phyloP scores from a whole-genome alignment of 352 stramenopile species.

The Globisporangium solare region DNA sequence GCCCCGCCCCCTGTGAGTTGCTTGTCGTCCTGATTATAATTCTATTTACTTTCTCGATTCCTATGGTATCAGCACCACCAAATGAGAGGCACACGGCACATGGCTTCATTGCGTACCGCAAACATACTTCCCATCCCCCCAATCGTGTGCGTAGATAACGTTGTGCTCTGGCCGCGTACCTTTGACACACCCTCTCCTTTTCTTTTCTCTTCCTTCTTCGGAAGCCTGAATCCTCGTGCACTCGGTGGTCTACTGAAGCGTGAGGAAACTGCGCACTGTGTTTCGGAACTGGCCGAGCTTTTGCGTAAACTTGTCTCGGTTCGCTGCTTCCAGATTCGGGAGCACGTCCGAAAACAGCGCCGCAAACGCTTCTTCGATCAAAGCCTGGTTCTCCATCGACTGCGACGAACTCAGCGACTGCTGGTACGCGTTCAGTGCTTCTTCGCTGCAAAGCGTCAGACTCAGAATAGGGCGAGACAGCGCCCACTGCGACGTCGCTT shows the following conservation, averaged over 20 bases:
- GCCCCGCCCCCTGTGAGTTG: neutral
- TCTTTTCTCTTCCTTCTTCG: no score
- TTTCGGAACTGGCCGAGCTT: conserved; percentile 96
- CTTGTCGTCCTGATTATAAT: conserved; percentile 12
- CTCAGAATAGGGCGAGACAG: conserved; percentile 97
- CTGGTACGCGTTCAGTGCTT: conserved; percentile 92
- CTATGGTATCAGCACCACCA: neutral
- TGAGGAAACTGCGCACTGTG: conserved; percentile 93
- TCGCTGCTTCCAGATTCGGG: conserved; percentile 94
- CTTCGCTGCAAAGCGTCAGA: conserved; percentile 94
- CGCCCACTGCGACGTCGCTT: conserved; percentile 96
- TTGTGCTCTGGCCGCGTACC: neutral
- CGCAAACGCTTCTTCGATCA: conserved; percentile 95
- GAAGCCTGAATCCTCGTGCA: neutral
- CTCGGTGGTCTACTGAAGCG: conserved; percentile 55
- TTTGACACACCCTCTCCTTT: no score
- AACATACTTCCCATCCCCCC: neutral
- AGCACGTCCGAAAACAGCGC: conserved; percentile 94
- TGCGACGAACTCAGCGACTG: conserved; percentile 94
- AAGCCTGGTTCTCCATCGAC: conserved; percentile 87
- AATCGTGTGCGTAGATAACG: no score
- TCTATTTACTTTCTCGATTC: conserved; percentile 4
- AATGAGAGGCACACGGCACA: neutral
- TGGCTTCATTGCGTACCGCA: neutral
- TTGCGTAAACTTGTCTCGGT: conserved; percentile 98